Evolutionary conservation across 148 eudicot genomes (phyloP).

Genomic region (Fagopyrum tataricum): DNA sequence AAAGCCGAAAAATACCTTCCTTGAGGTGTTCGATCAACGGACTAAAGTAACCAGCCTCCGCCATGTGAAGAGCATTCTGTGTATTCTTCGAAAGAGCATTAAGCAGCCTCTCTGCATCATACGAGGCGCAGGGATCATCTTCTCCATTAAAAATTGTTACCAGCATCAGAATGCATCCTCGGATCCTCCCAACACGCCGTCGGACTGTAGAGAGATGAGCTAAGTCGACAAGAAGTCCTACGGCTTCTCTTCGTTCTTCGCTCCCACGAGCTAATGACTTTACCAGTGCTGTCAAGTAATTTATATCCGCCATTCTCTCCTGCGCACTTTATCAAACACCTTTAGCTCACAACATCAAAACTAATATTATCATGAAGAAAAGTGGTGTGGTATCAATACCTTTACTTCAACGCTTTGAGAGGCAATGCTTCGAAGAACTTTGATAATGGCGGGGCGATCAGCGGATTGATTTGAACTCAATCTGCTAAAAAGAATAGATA

Average conservation of each 20-base stretch:
- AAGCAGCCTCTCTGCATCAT: constrained; percentile 58
- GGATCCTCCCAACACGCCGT: constrained; percentile 69
- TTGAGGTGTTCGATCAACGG: constrained; percentile 69
- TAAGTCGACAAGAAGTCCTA: constrained; percentile 55
- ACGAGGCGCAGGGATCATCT: constrained; percentile 44
- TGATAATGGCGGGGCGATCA: constrained; percentile 49
- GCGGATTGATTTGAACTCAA: constrained; percentile 42
- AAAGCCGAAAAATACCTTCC: constrained; percentile 45
- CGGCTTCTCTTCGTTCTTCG: constrained; percentile 72
- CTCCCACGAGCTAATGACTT: constrained; percentile 64
- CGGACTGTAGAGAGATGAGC: constrained; percentile 43
- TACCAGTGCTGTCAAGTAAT: constrained; percentile 45
- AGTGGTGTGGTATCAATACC: constrained; percentile 28
- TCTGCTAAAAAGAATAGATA: constrained; percentile 53
- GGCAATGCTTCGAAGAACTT: constrained; percentile 45
- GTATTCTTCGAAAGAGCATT: constrained; percentile 56
- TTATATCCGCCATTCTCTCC: constrained; percentile 72
- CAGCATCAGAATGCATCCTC: constrained; percentile 81
- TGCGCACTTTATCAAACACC: constrained; percentile 28
- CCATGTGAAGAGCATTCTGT: constrained; percentile 95
- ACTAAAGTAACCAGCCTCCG: constrained; percentile 85
- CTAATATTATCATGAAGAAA: background rate
- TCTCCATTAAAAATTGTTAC: constrained; percentile 69
- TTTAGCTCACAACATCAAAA: background rate
- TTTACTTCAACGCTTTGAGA: constrained; percentile 35